phyloP scores from a whole-genome alignment of 257 asterid genomes.

The Nicotiana noctiflora region DNA sequence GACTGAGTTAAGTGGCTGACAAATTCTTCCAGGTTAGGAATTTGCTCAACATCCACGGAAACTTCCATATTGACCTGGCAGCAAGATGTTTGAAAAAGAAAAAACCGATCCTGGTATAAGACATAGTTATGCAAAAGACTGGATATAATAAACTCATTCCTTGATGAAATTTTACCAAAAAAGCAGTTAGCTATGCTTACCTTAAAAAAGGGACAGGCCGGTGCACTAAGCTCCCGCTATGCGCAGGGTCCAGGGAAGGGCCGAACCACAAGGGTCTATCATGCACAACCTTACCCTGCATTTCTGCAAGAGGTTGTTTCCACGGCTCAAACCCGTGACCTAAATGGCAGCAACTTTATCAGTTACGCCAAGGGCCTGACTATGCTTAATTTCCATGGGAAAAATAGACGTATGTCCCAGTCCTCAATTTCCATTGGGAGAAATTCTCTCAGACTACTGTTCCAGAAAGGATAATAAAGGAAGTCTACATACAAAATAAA shows the following conservation, averaged over 20 bases:
- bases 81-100: constrained; percentile 2
- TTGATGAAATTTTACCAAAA: neutral
- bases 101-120: neutral
- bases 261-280: no score
- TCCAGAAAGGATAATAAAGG: neutral
- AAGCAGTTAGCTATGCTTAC: neutral
- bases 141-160: neutral
- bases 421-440: neutral
- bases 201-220: neutral
- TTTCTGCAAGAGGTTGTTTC: no score
- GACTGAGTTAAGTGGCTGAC: constrained; percentile 62
- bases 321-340: no score
- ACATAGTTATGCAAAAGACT: neutral
- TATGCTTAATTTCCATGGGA: no score
- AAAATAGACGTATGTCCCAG: neutral
- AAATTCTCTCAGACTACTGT: neutral
- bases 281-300: no score
- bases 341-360: no score
- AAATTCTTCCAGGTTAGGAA: constrained; percentile 74
- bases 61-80: constrained; percentile 85
- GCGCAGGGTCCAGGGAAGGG: no score
- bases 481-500: neutral
- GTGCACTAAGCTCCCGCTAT: no score
- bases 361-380: no score
- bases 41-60: constrained; percentile 46